Evolutionary conservation across 1,284 basidiomycete species (phyloP).

Genomic region (Neotropicomus parvogracilis): DNA sequence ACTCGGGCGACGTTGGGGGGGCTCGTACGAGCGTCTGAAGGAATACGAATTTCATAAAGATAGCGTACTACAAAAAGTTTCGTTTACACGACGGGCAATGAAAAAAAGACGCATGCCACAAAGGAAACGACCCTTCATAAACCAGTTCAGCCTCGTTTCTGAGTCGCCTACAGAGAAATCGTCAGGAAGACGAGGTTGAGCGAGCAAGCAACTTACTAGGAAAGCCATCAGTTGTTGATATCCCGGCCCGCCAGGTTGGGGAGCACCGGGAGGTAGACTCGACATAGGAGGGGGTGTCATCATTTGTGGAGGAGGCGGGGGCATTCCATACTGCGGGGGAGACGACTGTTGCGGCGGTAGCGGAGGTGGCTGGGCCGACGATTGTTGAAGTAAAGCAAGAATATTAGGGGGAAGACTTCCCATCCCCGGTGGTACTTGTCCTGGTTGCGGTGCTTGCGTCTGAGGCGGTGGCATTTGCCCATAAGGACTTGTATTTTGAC

Average conservation of each 20-base stretch:
- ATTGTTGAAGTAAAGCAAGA: conserved; percentile 56
- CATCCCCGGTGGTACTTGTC: conserved; percentile 36
- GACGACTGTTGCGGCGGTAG: conserved; percentile 36
- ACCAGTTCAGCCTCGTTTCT: conserved; percentile 25
- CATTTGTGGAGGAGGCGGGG: conserved; percentile 34
- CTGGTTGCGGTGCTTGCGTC: conserved; percentile 36
- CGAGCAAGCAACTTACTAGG: conserved; percentile 38
- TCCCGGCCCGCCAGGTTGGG: conserved; percentile 38
- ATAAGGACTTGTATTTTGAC: conserved; percentile 34
- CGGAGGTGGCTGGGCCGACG: conserved; percentile 37
- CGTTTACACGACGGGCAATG: conserved; percentile 10
- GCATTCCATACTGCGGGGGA: conserved; percentile 40
- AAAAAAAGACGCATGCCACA: not conserved
- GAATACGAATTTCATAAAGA: conserved; percentile 28
- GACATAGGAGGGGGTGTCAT: conserved; percentile 41
- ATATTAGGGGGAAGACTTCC: conserved; percentile 57
- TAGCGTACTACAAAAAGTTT: conserved; percentile 18
- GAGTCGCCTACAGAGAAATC: conserved; percentile 17
- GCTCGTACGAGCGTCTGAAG: too few relatives aligned
- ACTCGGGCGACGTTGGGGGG: too few relatives aligned
- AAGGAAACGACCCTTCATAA: not conserved
- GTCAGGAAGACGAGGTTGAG: not conserved
- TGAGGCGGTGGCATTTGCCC: conserved; percentile 35
- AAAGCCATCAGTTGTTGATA: conserved; percentile 57
- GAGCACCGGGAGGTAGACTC: conserved; percentile 35